These are phyloP conservation scores for Alternaria tenuissima DNA, from an alignment of 2,329 filamentous ascomycete genomes.

Conservation along the genomic window DNA sequence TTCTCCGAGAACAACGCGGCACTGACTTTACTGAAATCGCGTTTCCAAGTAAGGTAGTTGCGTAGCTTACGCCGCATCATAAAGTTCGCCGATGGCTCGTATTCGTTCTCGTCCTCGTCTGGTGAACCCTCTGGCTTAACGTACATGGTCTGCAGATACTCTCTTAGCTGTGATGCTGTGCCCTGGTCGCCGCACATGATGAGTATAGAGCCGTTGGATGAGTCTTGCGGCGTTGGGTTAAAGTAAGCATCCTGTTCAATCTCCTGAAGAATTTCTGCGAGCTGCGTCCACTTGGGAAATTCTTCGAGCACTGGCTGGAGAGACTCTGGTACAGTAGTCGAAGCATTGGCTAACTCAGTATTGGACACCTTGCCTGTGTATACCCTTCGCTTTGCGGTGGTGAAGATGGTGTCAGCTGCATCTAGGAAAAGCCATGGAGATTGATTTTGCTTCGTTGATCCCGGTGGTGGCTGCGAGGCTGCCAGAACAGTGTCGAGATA, in stretches of 20 bases:
- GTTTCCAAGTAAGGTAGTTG: conserved; percentile 90
- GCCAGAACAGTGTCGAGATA: conserved; percentile 94
- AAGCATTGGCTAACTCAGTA: conserved; percentile 59
- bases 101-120: conserved; percentile 61
- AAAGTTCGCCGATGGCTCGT: conserved; percentile 74
- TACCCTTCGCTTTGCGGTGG: conserved; percentile 85
- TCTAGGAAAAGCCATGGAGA: conserved; percentile 97
- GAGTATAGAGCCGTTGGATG: conserved; percentile 89
- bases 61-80: conserved; percentile 91
- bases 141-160: conserved; percentile 92
- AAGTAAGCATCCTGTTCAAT: conserved; percentile 91
- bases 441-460: conserved; percentile 85
- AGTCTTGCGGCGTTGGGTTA: conserved; percentile 77
- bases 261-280: conserved; percentile 91
- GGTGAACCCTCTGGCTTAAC: conserved; percentile 63
- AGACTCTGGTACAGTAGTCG: conserved; percentile 63
- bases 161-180: conserved; percentile 86
- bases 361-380: conserved; percentile 77
- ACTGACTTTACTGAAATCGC: conserved; percentile 85
- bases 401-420: conserved; percentile 92
- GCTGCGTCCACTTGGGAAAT: conserved; percentile 88
- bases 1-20: conserved; percentile 80
- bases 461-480: conserved; percentile 85
- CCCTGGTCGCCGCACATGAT: conserved; percentile 94
- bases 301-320: conserved; percentile 87